Evolutionary conservation across 495 filamentous ascomycete genomes (phyloP).

Genomic region (Penicillium riverlandense): DNA sequence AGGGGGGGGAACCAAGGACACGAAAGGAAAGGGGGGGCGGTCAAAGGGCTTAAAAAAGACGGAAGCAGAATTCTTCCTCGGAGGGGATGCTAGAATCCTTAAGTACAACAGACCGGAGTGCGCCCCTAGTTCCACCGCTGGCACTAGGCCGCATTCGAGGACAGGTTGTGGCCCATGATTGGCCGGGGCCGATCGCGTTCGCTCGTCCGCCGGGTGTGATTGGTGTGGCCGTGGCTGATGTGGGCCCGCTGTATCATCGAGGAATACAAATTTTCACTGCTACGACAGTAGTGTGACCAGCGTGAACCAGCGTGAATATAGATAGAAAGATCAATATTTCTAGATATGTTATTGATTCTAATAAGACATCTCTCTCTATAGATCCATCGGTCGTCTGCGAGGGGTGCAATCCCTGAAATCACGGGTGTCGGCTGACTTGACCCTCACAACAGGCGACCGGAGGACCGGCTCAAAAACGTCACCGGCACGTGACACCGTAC

Average conservation of each 20-base stretch:
- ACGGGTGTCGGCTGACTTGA: too few relatives aligned
- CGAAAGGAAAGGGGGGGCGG: conserved; percentile 12
- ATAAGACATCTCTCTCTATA: too few relatives aligned
- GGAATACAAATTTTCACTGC: conserved; percentile 2
- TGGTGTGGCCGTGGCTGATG: conserved; percentile 7
- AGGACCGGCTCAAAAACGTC: too few relatives aligned
- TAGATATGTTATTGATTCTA: too few relatives aligned
- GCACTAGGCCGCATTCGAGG: conserved; percentile 24
- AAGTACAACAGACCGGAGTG: conserved; percentile 41
- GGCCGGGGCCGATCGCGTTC: conserved; percentile 25
- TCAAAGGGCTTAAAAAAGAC: conserved; percentile 20
- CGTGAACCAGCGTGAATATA: too few relatives aligned
- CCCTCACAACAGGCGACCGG: too few relatives aligned
- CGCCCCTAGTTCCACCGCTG: conserved; percentile 36
- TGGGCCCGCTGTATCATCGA: conserved; percentile 2
- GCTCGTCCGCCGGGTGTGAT: conserved; percentile 15
- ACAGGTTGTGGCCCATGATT: conserved; percentile 2
- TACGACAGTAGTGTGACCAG: too few relatives aligned
- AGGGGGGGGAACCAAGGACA: conserved; percentile 13
- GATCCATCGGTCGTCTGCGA: neutral
- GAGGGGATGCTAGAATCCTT: conserved; percentile 45
- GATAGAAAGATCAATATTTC: too few relatives aligned
- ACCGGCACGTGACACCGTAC: too few relatives aligned
- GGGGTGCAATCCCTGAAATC: conserved; percentile 4
- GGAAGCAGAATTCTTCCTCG: conserved; percentile 29